Conservation (phyloP, 257 asterid species). For the Gentiana straminea region DNA sequence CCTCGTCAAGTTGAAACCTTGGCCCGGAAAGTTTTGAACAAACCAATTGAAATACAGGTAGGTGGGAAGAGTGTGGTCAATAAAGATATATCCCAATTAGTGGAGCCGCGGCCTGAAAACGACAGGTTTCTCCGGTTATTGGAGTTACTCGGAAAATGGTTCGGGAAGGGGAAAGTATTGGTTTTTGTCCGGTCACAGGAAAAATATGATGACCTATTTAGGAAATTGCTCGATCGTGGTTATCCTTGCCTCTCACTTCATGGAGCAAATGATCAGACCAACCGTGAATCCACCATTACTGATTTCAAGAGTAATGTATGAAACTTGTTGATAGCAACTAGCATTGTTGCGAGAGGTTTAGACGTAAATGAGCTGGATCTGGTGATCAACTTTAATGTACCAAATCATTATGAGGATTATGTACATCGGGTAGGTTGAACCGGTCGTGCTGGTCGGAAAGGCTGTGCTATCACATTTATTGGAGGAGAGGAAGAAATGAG, state of each 20-base stretch:
- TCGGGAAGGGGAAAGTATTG: slow-evolving; percentile 65
- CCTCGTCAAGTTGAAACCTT: slow-evolving; percentile 81
- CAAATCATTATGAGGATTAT: slow-evolving; percentile 84
- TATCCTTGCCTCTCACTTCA: slow-evolving; percentile 84
- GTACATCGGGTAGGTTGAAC: slow-evolving; percentile 93
- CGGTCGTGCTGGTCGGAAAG: slow-evolving; percentile 82
- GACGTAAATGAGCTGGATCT: slow-evolving; percentile 86
- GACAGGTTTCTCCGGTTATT: slow-evolving; percentile 65
- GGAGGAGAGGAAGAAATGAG: slow-evolving; percentile 75
- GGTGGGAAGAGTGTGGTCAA: slow-evolving; percentile 93
- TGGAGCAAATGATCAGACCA: slow-evolving; percentile 85
- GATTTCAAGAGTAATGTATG: slow-evolving; percentile 83
- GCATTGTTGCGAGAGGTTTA: slow-evolving; percentile 81
- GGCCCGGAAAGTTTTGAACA: slow-evolving; percentile 82
- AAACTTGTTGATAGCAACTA: slow-evolving; percentile 67
- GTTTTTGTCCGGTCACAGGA: slow-evolving; percentile 77
- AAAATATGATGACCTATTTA: slow-evolving; percentile 66
- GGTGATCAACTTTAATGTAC: slow-evolving; percentile 67
- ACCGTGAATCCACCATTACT: slow-evolving; percentile 70
- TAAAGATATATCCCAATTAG: slow-evolving; percentile 76
- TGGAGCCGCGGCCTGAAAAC: slow-evolving; percentile 76
- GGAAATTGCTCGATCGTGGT: slow-evolving; percentile 52
- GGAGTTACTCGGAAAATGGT: slow-evolving; percentile 82
- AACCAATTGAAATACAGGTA: slow-evolving; percentile 74
- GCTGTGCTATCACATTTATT: slow-evolving; percentile 68